Conservation (phyloP, 2,329 filamentous ascomycete genomes). For the Colletotrichum horii region DNA sequence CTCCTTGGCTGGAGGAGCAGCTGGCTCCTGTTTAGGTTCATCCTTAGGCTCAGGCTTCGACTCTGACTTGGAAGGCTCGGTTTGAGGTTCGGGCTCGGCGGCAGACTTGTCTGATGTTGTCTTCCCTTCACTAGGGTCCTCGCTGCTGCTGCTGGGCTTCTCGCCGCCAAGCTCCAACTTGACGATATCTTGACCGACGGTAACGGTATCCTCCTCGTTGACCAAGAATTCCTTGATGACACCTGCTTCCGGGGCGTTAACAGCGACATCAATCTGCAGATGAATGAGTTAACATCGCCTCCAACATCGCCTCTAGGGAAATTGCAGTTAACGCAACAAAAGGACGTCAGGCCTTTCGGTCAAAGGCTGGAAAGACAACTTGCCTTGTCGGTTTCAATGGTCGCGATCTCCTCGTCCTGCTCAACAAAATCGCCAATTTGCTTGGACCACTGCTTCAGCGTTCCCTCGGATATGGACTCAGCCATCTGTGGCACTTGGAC, state of each 20-base stretch:
- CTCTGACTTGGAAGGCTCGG: slow-evolving; percentile 34
- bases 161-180: slow-evolving; percentile 76
- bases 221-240: slow-evolving; percentile 91
- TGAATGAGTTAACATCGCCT: not conserved
- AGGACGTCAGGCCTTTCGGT: not conserved
- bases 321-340: not conserved
- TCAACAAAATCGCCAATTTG: slow-evolving; percentile 92
- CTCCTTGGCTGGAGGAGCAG: slow-evolving; percentile 20
- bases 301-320: not conserved
- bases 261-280: slow-evolving; percentile 89
- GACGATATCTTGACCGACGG: slow-evolving; percentile 89
- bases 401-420: slow-evolving; percentile 96
- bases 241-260: slow-evolving; percentile 91
- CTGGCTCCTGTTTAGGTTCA: slow-evolving; percentile 40
- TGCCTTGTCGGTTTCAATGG: slow-evolving; percentile 99
- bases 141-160: slow-evolving; percentile 37
- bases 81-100: slow-evolving; percentile 11
- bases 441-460: slow-evolving; percentile 93
- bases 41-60: slow-evolving; percentile 47
- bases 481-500: slow-evolving; percentile 98
- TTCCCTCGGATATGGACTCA: slow-evolving; percentile 97
- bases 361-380: slow-evolving; percentile 17
- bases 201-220: slow-evolving; percentile 93
- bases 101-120: slow-evolving; percentile 14
- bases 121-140: not conserved